Conservation (phyloP, 2,329 filamentous ascomycete genomes). For the Teratosphaeria destructans region DNA sequence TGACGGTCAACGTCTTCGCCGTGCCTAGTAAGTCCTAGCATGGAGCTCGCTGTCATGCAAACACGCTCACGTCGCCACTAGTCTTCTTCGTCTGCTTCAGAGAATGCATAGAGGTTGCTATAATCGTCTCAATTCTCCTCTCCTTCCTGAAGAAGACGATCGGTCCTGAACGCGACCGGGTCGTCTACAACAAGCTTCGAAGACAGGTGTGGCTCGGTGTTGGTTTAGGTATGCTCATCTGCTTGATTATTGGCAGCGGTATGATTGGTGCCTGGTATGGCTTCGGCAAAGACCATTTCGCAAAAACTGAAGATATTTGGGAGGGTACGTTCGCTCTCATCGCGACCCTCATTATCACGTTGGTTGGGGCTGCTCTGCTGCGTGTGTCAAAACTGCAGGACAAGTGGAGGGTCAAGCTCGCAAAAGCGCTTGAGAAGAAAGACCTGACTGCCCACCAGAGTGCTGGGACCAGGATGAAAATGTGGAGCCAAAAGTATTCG, state of each 20-base stretch:
- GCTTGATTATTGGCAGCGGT: constrained; percentile 53
- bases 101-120: constrained; percentile 71
- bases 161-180: constrained; percentile 45
- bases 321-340: constrained; percentile 70
- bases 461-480: constrained; percentile 43
- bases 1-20: constrained; percentile 61
- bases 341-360: constrained; percentile 67
- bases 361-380: constrained; percentile 71
- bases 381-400: constrained; percentile 74
- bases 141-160: constrained; percentile 78
- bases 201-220: constrained; percentile 59
- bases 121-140: constrained; percentile 79
- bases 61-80: constrained; percentile 11
- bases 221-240: constrained; percentile 51
- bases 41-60: background rate
- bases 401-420: constrained; percentile 79
- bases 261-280: constrained; percentile 67
- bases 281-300: constrained; percentile 57
- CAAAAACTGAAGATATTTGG: constrained; percentile 62
- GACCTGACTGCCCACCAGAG: constrained; percentile 29
- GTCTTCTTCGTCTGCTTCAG: constrained; percentile 88
- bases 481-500: constrained; percentile 64
- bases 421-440: constrained; percentile 54
- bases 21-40: constrained; percentile 44
- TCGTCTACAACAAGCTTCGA: constrained; percentile 47